These are phyloP conservation scores for Kewa caespitosa DNA, from an alignment of 179 eudicot genomes.

Conservation along the genomic window DNA sequence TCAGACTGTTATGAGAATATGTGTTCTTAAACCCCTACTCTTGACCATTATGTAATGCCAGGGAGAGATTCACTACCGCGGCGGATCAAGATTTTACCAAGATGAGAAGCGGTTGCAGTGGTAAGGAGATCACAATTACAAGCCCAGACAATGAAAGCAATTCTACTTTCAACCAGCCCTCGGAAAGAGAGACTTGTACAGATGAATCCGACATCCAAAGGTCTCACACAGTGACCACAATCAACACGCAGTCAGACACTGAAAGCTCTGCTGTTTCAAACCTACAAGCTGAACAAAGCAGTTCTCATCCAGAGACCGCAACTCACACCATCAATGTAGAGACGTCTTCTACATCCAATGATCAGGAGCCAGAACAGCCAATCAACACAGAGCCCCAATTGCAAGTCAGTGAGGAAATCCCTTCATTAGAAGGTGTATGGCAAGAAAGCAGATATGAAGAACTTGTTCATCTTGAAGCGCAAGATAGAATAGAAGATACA, in stretches of 20 bases:
- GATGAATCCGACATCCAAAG: neutral
- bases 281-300: too few species aligned
- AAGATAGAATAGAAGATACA: neutral
- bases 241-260: constrained; percentile 8
- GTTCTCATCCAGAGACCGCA: neutral
- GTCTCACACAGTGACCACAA: constrained; percentile 6
- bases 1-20: too few species aligned
- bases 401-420: neutral
- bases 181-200: neutral
- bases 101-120: neutral
- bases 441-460: constrained; percentile 7
- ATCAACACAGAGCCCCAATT: neutral
- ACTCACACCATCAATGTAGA: neutral
- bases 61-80: constrained; percentile 32
- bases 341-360: neutral
- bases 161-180: neutral
- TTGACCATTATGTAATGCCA: constrained; percentile 16
- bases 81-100: constrained; percentile 13
- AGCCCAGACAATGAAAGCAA: neutral
- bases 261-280: too few species aligned
- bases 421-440: constrained; percentile 12
- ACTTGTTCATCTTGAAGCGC: constrained; percentile 1
- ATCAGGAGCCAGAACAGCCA: constrained; percentile 11
- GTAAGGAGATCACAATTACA: neutral
- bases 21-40: neutral